phyloP scores from a whole-genome alignment of 257 asterid species.

The Jasminum sambac region DNA sequence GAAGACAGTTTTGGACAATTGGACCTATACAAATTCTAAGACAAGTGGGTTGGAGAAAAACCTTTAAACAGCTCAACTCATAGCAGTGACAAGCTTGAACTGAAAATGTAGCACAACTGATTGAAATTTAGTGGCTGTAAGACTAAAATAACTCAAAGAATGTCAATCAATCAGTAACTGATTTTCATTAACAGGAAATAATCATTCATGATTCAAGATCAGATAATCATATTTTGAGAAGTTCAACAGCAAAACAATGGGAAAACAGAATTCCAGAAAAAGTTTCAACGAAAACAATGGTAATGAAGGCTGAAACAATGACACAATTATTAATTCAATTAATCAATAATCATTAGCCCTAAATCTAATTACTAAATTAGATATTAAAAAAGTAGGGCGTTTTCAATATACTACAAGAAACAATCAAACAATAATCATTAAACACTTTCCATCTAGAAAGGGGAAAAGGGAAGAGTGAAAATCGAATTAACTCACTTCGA shows the following conservation, averaged over 20 bases:
- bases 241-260: not conserved
- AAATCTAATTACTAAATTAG: too few relatives aligned
- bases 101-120: not conserved
- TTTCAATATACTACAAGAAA: too few relatives aligned
- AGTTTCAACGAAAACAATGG: not conserved
- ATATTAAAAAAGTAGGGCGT: too few relatives aligned
- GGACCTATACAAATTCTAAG: not conserved
- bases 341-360: too few relatives aligned
- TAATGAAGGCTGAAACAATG: too few relatives aligned
- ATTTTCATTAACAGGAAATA: not conserved
- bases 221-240: not conserved
- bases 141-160: not conserved
- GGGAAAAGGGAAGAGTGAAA: too few relatives aligned
- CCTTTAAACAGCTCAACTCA: not conserved
- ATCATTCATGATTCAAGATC: not conserved
- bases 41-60: not conserved
- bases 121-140: not conserved
- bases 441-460: too few relatives aligned
- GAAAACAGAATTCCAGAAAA: not conserved
- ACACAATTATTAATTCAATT: too few relatives aligned
- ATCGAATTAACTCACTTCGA: too few relatives aligned
- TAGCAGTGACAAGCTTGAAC: too few relatives aligned
- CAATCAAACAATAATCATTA: too few relatives aligned
- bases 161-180: conserved; percentile 11
- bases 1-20: conserved; percentile 1